Evolutionary conservation across 306 rosid species (phyloP), one percentile per base, ranked within the genome.

Genomic region (Alnus rubra): DNA sequence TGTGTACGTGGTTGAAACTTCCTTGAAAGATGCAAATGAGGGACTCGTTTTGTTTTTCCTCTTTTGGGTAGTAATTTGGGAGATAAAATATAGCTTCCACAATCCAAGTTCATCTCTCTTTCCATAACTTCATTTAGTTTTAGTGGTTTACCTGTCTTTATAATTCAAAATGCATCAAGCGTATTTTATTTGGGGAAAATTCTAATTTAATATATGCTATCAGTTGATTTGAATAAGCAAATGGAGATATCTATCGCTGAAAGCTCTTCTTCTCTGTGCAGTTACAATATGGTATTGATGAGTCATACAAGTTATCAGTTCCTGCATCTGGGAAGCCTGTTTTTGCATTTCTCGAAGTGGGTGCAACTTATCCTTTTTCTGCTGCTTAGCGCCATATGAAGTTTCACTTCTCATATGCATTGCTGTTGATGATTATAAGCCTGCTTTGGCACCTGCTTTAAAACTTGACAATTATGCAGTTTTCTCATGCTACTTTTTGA

Each of bases 231-330:
- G 35, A 9, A 7, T 15, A 65, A 15, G 35, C 19, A 18, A 37
- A 65, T 16, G 48, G 48, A 65, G 49, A 37, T 15, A 16, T 37
- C 37, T 35, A 15, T 65, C 23, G 35, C 49, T 65, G 71, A 65
- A 65, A 65, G 49, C 45, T 73, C 44, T 56, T 37, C 60, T 69
- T 37, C 59, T 37, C 18, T 13, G 16, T 75, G 81, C 84, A 85
- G 84, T 74, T 85, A 45, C 74, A 58, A 50, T 82, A 82, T 73
- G 88, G 86, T 47, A 72, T 75, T 1, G 88, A 85, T 14, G 88
- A 85, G 76, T 82, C 86, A 15, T 82, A 85, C 79, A 82, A 28
- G 65, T 72, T 85, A 48, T 82, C 86, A 7, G 68, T 85, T 62
- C 86, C 86, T 1, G 69, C 52, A 5, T 76, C 88, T 15, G 76